Evolutionary conservation across 2,329 filamentous ascomycete genomes (phyloP).

Genomic region (Akanthomyces lecanii): DNA sequence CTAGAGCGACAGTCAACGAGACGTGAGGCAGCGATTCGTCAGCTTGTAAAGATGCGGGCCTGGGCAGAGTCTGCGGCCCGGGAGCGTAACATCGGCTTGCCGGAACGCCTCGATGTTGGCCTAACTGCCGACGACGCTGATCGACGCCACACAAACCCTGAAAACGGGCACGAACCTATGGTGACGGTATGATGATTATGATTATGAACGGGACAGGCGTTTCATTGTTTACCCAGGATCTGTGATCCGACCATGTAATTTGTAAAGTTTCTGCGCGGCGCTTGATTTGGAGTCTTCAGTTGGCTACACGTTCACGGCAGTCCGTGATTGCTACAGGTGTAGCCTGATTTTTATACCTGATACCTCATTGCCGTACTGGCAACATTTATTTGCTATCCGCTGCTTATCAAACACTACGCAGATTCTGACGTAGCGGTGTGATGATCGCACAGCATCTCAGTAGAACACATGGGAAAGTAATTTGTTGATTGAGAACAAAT

Average conservation of each 20-base stretch:
- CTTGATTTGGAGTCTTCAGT: constrained; percentile 7
- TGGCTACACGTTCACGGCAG: constrained; percentile 15
- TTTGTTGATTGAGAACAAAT: not conserved
- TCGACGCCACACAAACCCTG: constrained; percentile 24
- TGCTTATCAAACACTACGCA: not conserved
- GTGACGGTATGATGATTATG: constrained; percentile 42
- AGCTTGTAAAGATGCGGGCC: constrained; percentile 73
- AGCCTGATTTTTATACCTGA: not conserved
- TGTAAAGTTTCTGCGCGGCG: not conserved
- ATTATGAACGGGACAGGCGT: constrained; percentile 13
- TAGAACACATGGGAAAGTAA: not conserved
- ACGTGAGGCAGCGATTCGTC: constrained; percentile 76
- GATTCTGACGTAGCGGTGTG: not conserved
- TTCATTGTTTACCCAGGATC: constrained; percentile 18
- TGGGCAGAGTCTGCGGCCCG: constrained; percentile 73
- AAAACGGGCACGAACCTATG: constrained; percentile 49
- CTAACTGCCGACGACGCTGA: constrained; percentile 35
- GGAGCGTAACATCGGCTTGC: constrained; percentile 29
- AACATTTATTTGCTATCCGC: not conserved
- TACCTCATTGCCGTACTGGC: not conserved
- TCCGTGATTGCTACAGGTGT: not conserved
- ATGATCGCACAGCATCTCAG: not conserved
- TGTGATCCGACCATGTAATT: constrained; percentile 17
- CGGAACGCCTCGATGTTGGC: constrained; percentile 35
- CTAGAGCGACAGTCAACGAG: constrained; percentile 66